These are phyloP conservation scores for Gilbertella persicaria DNA, from an alignment of 371 early-diverging fungal species.

Conservation along the genomic window DNA sequence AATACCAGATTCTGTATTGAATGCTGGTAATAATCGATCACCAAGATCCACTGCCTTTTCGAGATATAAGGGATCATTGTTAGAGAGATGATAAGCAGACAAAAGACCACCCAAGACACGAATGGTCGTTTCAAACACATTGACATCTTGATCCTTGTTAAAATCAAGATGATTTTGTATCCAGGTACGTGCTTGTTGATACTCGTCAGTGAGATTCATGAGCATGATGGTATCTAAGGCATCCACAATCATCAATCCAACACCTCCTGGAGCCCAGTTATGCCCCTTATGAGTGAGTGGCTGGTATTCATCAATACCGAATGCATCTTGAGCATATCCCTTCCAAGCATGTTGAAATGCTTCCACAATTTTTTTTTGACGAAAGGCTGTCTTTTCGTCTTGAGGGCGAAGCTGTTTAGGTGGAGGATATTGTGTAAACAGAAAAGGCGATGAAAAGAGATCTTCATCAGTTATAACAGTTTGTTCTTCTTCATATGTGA, in stretches of 20 bases:
- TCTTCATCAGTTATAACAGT: neutral
- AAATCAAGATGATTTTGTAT: slow-evolving; percentile 62
- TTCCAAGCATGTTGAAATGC: slow-evolving; percentile 77
- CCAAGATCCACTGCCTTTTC: slow-evolving; percentile 80
- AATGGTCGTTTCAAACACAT: slow-evolving; percentile 93
- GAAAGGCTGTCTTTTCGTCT: slow-evolving; percentile 25
- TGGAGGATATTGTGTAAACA: slow-evolving; percentile 36
- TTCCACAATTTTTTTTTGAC: slow-evolving; percentile 52
- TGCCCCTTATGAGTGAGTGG: slow-evolving; percentile 62
- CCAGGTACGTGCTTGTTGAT: slow-evolving; percentile 66
- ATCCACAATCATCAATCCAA: slow-evolving; percentile 84
- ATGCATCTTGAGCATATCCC: slow-evolving; percentile 77
- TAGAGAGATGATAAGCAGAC: slow-evolving; percentile 77
- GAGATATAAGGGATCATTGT: slow-evolving; percentile 65
- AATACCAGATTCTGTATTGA: slow-evolving; percentile 71
- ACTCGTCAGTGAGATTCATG: slow-evolving; percentile 80
- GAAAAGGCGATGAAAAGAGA: neutral
- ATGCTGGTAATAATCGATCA: slow-evolving; percentile 77
- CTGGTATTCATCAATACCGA: slow-evolving; percentile 83
- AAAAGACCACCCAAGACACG: slow-evolving; percentile 90
- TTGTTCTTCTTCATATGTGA: no score
- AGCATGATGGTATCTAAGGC: slow-evolving; percentile 83
- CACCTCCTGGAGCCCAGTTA: slow-evolving; percentile 59
- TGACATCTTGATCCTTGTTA: slow-evolving; percentile 73
- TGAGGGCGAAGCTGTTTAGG: slow-evolving; percentile 12